Conservation (phyloP, 2,329 filamentous ascomycete genomes). For the Aureobasidium sp. region DNA sequence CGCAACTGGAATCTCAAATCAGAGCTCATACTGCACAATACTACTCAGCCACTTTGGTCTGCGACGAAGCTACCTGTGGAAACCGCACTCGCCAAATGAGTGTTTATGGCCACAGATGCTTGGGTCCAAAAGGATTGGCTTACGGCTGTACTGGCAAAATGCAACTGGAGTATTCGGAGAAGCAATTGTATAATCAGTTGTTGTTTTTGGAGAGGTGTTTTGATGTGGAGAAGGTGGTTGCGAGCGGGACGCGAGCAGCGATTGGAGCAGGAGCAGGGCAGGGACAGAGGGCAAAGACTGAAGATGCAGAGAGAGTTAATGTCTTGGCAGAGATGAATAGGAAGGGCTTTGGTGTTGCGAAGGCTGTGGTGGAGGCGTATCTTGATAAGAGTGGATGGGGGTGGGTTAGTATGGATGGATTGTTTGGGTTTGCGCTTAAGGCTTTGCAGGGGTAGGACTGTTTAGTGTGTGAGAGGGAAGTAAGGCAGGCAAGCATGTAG, state of each 20-base stretch:
- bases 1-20: constrained; percentile 80
- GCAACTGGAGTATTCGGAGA: constrained; percentile 80
- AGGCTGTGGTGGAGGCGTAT: constrained; percentile 58
- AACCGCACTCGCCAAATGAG: constrained; percentile 84
- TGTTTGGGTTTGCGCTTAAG: constrained; percentile 36
- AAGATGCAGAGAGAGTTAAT: constrained; percentile 51
- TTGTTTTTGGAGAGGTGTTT: constrained; percentile 78
- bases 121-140: constrained; percentile 78
- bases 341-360: constrained; percentile 65
- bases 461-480: no score
- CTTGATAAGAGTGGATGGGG: constrained; percentile 30
- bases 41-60: constrained; percentile 87
- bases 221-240: constrained; percentile 89
- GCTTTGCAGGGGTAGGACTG: constrained; percentile 13
- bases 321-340: constrained; percentile 78
- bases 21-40: constrained; percentile 71
- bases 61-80: constrained; percentile 80
- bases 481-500: no score
- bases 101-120: constrained; percentile 82
- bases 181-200: constrained; percentile 89
- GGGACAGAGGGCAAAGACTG: constrained; percentile 29
- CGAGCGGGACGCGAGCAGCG: no score
- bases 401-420: constrained; percentile 39
- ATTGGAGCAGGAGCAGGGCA: no score
- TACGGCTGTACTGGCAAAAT: constrained; percentile 79